Percentiles rank a stretch among this genome's conserved stretches.
These are phyloP conservation scores for Calonectria fujianensis DNA, from an alignment of 2,329 filamentous ascomycete genomes.

Conservation along the genomic window DNA sequence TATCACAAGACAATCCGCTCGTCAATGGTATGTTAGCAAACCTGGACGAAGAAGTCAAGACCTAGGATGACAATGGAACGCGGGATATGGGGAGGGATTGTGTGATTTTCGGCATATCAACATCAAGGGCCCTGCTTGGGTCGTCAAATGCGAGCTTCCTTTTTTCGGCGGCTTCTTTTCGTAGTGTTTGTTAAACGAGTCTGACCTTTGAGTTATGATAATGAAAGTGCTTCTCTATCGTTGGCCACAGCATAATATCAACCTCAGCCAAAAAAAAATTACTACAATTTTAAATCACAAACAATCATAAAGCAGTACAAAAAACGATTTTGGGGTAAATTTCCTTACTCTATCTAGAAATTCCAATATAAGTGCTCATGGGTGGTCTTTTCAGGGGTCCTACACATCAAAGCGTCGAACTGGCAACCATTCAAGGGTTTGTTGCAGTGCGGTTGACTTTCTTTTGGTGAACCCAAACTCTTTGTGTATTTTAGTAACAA, in stretches of 20 bases:
- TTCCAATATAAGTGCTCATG: not conserved
- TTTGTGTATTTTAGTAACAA: not conserved
- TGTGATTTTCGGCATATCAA: not conserved
- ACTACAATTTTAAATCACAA: not conserved
- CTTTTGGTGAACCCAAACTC: constrained; percentile 8
- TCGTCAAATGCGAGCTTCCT: not conserved
- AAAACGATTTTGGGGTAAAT: not conserved
- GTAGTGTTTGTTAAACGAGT: not conserved
- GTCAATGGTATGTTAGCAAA: not conserved
- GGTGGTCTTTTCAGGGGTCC: not conserved
- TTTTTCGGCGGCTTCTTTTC: not conserved
- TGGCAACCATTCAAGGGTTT: not conserved
- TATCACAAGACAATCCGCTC: not conserved
- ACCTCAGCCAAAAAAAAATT: no score
- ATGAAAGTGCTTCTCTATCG: not conserved
- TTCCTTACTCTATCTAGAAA: not conserved
- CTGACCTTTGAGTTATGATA: not conserved
- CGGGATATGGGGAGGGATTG: not conserved
- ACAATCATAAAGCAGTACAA: not conserved
- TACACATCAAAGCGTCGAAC: not conserved
- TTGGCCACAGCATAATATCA: no score
- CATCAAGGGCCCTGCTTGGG: no score
- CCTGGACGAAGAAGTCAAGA: not conserved
- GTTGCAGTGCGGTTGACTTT: not conserved
- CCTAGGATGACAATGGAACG: not conserved